phyloP scores from a whole-genome alignment of 2,329 filamentous ascomycete species.

The Chrysoporthe cubensis region DNA sequence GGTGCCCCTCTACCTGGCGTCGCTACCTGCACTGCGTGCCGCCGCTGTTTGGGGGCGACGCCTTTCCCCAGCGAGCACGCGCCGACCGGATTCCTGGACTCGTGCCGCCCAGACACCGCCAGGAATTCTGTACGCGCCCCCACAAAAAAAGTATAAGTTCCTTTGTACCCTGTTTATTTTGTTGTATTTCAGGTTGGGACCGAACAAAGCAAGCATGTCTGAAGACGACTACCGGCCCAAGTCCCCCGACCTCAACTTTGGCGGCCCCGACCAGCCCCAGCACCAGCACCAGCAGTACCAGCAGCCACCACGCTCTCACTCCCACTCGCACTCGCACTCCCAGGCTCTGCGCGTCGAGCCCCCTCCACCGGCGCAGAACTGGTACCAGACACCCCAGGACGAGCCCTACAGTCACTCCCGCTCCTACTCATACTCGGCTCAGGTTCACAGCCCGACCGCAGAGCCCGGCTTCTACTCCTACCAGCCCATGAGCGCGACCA shows the following conservation, averaged over 20 bases:
- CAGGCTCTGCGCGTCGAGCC: constrained; percentile 21
- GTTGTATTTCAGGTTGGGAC: constrained; percentile 1
- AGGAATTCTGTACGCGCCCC: constrained; percentile 3
- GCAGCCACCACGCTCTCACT: background rate
- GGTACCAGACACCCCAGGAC: constrained; percentile 25
- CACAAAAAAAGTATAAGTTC: constrained; percentile 13
- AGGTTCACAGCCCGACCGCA: constrained; percentile 24
- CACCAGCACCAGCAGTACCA: constrained; percentile 23
- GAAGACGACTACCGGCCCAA: constrained; percentile 57
- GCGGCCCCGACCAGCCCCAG: constrained; percentile 29
- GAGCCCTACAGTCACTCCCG: constrained; percentile 20
- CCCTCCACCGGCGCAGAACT: constrained; percentile 22
- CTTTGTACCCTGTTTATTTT: constrained; percentile 6
- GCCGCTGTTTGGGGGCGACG: background rate
- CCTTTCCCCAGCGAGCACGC: background rate
- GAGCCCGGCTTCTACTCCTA: constrained; percentile 24
- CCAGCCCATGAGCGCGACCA: constrained; percentile 22
- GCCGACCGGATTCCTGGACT: background rate
- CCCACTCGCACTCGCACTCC: background rate
- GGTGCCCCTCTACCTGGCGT: background rate
- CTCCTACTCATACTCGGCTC: constrained; percentile 29
- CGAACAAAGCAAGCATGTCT: constrained; percentile 24
- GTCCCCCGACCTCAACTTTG: constrained; percentile 55
- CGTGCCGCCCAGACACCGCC: background rate
- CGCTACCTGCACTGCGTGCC: background rate